phyloP scores from a whole-genome alignment of 306 rosid genomes.

The Clitoria ternatea region DNA sequence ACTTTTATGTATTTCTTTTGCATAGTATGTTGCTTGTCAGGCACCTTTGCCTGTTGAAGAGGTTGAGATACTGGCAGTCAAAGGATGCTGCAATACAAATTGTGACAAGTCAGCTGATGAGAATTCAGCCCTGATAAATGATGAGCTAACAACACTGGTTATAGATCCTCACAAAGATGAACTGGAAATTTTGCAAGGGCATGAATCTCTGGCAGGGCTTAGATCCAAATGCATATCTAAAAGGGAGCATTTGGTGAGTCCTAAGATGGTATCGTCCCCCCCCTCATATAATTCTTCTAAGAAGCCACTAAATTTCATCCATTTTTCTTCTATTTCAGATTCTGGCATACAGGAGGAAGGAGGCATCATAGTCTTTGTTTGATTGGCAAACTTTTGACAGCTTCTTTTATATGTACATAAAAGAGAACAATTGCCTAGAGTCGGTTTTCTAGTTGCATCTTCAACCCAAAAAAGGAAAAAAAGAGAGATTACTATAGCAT shows the following conservation, averaged over 20 bases:
- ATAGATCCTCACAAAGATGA: slow-evolving; percentile 54
- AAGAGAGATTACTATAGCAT: not conserved
- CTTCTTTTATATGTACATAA: slow-evolving; percentile 18
- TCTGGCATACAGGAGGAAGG: slow-evolving; percentile 70
- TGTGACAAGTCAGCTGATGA: slow-evolving; percentile 32
- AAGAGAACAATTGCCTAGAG: not conserved
- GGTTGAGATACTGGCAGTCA: slow-evolving; percentile 64
- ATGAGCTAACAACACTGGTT: slow-evolving; percentile 31
- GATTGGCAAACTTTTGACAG: not conserved
- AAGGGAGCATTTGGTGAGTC: slow-evolving; percentile 65
- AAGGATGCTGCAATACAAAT: slow-evolving; percentile 29
- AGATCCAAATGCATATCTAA: slow-evolving; percentile 50
- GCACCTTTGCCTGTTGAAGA: slow-evolving; percentile 59
- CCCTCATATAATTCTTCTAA: not conserved
- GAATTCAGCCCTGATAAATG: not conserved
- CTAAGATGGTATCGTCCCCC: not conserved
- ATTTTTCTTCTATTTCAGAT: slow-evolving; percentile 59
- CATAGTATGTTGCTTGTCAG: slow-evolving; percentile 64
- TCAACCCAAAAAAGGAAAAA: not conserved
- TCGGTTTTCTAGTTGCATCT: slow-evolving; percentile 12
- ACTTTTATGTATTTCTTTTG: slow-evolving; percentile 14
- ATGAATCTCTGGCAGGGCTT: slow-evolving; percentile 66
- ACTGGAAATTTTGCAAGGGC: slow-evolving; percentile 59
- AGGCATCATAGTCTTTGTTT: slow-evolving; percentile 15
- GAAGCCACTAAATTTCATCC: not conserved